A percentile compares a stretch with the other conserved stretches of the same genome.
These are phyloP conservation scores for Parasarocladium wereldwijsianum DNA, from an alignment of 2,329 filamentous ascomycete species.

Conservation along the genomic window DNA sequence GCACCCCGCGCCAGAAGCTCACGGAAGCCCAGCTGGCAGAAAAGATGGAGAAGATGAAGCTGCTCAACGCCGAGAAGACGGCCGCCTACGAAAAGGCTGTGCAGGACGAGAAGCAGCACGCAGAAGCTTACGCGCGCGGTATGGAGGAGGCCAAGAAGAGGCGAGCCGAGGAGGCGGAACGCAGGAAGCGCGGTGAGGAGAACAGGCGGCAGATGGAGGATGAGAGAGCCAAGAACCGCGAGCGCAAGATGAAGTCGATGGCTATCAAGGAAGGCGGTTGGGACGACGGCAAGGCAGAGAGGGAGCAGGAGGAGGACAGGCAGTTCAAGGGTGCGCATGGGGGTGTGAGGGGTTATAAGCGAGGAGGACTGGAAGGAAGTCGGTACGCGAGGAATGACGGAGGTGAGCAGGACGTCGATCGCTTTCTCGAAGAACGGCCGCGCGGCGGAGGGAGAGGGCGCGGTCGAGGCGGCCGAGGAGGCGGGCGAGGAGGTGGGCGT, in stretches of 20 bases:
- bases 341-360: conserved; percentile 22
- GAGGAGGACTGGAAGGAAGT: conserved; percentile 23
- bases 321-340: conserved; percentile 28
- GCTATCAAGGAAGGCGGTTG: conserved; percentile 37
- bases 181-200: conserved; percentile 34
- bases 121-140: conserved; percentile 35
- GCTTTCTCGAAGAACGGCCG: conserved; percentile 20
- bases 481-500: conserved; percentile 20
- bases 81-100: conserved; percentile 44
- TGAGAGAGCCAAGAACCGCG: conserved; percentile 44
- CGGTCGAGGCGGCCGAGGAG: conserved; percentile 16
- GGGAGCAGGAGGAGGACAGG: conserved; percentile 25
- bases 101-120: conserved; percentile 40
- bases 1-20: conserved; percentile 44
- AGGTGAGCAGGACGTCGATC: conserved; percentile 18
- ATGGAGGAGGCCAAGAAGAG: conserved; percentile 40
- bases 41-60: conserved; percentile 47
- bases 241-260: conserved; percentile 46
- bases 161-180: conserved; percentile 36
- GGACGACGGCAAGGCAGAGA: conserved; percentile 41
- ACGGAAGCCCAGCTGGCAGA: conserved; percentile 42
- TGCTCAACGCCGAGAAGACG: conserved; percentile 41
- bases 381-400: conserved; percentile 23
- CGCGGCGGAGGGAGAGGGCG: conserved; percentile 17
- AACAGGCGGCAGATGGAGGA: conserved; percentile 38